Evolutionary conservation across 768 basidiomycete species (phyloP).

Genomic region (Tremella yokohamensis): DNA sequence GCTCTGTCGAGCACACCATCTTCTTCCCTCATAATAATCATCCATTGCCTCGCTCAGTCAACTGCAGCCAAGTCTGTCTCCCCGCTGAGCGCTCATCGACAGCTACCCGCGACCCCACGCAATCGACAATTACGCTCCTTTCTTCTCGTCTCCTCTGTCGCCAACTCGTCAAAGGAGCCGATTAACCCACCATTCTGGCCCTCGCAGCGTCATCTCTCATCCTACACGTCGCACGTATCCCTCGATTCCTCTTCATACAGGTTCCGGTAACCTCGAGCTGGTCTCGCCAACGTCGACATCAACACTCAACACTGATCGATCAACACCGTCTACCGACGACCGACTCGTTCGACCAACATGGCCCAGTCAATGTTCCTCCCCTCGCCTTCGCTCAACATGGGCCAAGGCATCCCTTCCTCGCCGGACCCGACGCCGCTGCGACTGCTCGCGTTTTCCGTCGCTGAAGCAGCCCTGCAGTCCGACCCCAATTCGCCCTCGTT

Average conservation of each 20-base stretch:
- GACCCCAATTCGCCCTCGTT: constrained; percentile 43
- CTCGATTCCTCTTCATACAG: neutral
- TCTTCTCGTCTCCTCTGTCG: no score
- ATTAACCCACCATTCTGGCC: no score
- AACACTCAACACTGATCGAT: neutral
- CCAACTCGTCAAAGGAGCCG: no score
- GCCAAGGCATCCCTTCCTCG: constrained; percentile 27
- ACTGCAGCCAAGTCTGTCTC: no score
- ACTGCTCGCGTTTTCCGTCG: constrained; percentile 39
- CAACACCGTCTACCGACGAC: neutral
- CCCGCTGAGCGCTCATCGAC: no score
- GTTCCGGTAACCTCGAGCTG: constrained; percentile 8
- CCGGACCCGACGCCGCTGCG: constrained; percentile 43
- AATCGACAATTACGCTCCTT: no score
- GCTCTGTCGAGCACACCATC: no score
- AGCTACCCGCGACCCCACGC: no score
- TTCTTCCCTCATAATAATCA: no score
- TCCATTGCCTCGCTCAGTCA: no score
- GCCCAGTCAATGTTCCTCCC: constrained; percentile 25
- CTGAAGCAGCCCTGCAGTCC: constrained; percentile 42
- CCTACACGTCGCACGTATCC: no score
- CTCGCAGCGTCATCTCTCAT: no score
- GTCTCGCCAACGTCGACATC: constrained; percentile 4
- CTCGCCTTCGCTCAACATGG: constrained; percentile 11
- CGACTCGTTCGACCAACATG: constrained; percentile 16